Evolutionary conservation across 1,284 basidiomycete genomes (phyloP).

Genomic region (Ustilago curta): DNA sequence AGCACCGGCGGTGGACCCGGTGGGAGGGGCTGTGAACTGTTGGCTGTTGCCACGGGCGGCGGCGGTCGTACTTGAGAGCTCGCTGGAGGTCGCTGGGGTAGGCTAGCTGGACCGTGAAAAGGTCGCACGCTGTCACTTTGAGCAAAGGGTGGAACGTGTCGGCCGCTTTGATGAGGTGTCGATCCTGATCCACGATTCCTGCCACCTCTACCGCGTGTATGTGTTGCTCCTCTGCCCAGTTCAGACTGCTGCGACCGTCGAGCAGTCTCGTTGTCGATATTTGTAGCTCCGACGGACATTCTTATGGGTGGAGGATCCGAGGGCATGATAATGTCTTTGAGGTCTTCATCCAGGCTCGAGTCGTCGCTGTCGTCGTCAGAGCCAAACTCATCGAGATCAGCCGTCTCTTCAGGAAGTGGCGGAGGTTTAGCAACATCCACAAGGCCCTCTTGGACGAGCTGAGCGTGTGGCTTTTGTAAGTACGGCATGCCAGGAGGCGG

Average conservation of each 20-base stretch:
- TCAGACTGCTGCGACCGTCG: neutral
- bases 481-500: slow-evolving; percentile 97
- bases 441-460: slow-evolving; percentile 43
- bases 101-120: neutral
- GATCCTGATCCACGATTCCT: slow-evolving; percentile 10
- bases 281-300: neutral
- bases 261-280: no score
- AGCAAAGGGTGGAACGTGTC: slow-evolving; percentile 1
- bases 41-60: neutral
- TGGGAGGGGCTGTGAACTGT: slow-evolving; percentile 4
- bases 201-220: neutral
- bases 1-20: slow-evolving; percentile 36
- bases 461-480: slow-evolving; percentile 73
- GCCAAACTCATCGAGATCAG: slow-evolving; percentile 2
- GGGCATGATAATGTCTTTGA: slow-evolving; percentile 65
- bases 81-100: slow-evolving; percentile 14
- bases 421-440: slow-evolving; percentile 42
- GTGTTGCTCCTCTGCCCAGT: slow-evolving; percentile 1
- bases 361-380: slow-evolving; percentile 45
- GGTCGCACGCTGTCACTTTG: neutral
- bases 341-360: slow-evolving; percentile 56
- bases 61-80: slow-evolving; percentile 8
- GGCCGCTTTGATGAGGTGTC: slow-evolving; percentile 7
- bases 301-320: slow-evolving; percentile 54
- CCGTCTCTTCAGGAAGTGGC: slow-evolving; percentile 32